phyloP scores from a whole-genome alignment of 2,329 filamentous ascomycete species.

The Pseudogymnoascus sp. region DNA sequence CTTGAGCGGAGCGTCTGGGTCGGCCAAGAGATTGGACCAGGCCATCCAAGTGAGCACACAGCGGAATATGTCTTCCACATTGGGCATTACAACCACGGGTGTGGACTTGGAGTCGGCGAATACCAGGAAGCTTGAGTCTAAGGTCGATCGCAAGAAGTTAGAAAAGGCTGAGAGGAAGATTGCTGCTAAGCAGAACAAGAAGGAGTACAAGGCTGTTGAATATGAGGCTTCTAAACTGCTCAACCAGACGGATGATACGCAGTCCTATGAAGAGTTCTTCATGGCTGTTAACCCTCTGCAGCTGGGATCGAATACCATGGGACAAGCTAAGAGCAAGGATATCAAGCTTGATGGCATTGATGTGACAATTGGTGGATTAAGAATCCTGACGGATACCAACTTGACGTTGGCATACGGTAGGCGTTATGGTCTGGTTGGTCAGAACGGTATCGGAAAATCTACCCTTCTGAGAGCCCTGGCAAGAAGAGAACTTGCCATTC shows the following conservation, averaged over 20 bases:
- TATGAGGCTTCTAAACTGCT: constrained; percentile 92
- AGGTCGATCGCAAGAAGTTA: constrained; percentile 96
- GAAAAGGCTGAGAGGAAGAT: constrained; percentile 98
- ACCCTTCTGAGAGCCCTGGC: constrained; percentile 89
- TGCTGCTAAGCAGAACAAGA: constrained; percentile 96
- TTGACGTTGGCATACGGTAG: constrained; percentile 86
- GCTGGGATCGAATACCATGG: constrained; percentile 57
- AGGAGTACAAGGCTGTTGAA: constrained; percentile 95
- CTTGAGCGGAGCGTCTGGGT: constrained; percentile 60
- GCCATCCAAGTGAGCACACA: constrained; percentile 90
- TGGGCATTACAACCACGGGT: constrained; percentile 73
- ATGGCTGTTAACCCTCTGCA: constrained; percentile 98
- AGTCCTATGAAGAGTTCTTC: constrained; percentile 99
- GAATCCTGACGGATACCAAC: constrained; percentile 85
- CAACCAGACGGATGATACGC: constrained; percentile 68
- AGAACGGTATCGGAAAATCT: constrained; percentile 98
- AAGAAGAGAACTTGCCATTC: constrained; percentile 86
- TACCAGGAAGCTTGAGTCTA: constrained; percentile 87
- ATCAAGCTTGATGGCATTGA: constrained; percentile 97
- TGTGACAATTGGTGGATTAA: constrained; percentile 78
- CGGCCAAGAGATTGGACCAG: constrained; percentile 80
- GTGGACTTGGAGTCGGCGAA: constrained; percentile 95
- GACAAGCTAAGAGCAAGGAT: constrained; percentile 88
- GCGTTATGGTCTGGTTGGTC: constrained; percentile 92
- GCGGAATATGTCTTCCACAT: constrained; percentile 89